Percentiles rank a stretch among this genome's conserved stretches.
Evolutionary conservation across 2,329 filamentous ascomycete species (phyloP).

Genomic region (Talaromyces sp.): DNA sequence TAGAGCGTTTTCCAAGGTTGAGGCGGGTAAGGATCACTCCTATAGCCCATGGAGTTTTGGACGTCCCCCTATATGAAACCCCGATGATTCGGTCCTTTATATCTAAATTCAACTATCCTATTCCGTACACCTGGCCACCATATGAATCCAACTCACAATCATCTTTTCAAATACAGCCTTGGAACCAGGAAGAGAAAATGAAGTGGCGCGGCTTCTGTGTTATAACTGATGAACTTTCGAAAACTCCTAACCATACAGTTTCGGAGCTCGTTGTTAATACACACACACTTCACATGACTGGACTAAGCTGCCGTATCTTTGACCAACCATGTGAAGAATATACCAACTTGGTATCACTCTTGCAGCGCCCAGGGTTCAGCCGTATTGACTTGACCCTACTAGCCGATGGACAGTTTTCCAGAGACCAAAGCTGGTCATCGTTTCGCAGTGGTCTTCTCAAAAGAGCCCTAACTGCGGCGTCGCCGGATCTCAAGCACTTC

Average conservation of each 20-base stretch:
- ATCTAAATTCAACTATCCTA: constrained; percentile 41
- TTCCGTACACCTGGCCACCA: constrained; percentile 35
- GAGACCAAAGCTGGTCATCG: constrained; percentile 13
- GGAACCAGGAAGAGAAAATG: constrained; percentile 23
- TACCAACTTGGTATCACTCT: constrained; percentile 25
- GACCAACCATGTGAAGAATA: constrained; percentile 29
- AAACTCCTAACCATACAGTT: constrained; percentile 27
- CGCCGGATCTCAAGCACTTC: constrained; percentile 3
- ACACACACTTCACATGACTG: constrained; percentile 28
- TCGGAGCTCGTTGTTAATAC: constrained; percentile 39
- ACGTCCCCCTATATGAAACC: constrained; percentile 43
- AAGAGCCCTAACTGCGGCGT: not conserved
- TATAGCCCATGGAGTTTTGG: constrained; percentile 39
- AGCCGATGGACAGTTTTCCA: constrained; percentile 14
- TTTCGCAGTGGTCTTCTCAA: constrained; percentile 17
- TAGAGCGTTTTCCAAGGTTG: constrained; percentile 38
- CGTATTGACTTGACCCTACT: constrained; percentile 31
- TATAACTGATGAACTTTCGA: constrained; percentile 29
- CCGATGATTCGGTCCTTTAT: constrained; percentile 46
- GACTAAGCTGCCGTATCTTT: constrained; percentile 36
- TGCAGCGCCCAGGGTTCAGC: constrained; percentile 29
- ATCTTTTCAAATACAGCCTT: not conserved
- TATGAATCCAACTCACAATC: not conserved
- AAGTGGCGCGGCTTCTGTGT: constrained; percentile 36
- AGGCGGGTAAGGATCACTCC: constrained; percentile 42